These are phyloP conservation scores for Aspergillus nomiae DNA, from an alignment of 2,329 filamentous ascomycete species.

Conservation along the genomic window DNA sequence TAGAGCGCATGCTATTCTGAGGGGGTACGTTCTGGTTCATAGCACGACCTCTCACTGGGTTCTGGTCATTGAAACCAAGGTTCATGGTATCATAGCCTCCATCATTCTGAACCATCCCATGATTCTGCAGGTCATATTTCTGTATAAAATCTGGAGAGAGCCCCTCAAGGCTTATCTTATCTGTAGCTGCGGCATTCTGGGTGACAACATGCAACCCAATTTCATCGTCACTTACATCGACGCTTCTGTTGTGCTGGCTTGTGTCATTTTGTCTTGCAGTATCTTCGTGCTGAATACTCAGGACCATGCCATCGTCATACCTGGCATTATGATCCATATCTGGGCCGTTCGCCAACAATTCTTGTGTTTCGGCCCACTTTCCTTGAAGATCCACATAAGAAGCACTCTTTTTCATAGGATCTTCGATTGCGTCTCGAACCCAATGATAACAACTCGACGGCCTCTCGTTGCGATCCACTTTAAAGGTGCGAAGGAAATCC, in stretches of 20 bases:
- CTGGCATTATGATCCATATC: not conserved
- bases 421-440: not conserved
- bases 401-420: not conserved
- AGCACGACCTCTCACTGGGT: too few relatives aligned
- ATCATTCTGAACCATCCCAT: too few relatives aligned
- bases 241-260: not conserved
- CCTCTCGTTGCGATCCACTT: not conserved
- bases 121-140: too few relatives aligned
- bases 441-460: not conserved
- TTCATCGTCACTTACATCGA: not conserved
- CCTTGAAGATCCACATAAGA: too few relatives aligned
- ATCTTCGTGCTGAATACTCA: not conserved
- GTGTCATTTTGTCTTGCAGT: not conserved
- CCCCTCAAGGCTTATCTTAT: not conserved
- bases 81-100: too few relatives aligned
- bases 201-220: not conserved
- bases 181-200: not conserved
- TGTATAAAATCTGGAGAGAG: not conserved
- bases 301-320: not conserved
- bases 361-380: not conserved
- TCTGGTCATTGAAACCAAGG: too few relatives aligned
- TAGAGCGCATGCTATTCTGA: too few relatives aligned
- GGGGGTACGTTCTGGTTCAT: too few relatives aligned
- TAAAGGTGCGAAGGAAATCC: not conserved
- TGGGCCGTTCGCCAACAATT: not conserved